Evolutionary conservation across 2,329 filamentous ascomycete genomes (phyloP).

Genomic region (Nothophaeocryptopus gaeumannii): DNA sequence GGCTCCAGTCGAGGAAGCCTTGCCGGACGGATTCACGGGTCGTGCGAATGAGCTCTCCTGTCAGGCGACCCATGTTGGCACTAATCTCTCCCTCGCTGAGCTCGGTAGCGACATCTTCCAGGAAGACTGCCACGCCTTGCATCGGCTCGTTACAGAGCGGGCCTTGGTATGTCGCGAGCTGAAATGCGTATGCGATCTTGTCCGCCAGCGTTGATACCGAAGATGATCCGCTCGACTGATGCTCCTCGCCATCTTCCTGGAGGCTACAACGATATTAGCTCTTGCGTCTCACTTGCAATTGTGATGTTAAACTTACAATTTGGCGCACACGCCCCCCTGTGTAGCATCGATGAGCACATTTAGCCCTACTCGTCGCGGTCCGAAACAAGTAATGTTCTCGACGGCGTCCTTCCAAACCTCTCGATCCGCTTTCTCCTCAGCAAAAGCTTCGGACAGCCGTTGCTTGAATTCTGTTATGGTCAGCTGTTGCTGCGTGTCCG

Average conservation of each 20-base stretch:
- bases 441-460: constrained; percentile 66
- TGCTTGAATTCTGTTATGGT: constrained; percentile 73
- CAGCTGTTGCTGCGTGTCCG: constrained; percentile 58
- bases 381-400: constrained; percentile 84
- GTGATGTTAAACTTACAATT: constrained; percentile 56
- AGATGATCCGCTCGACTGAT: constrained; percentile 21
- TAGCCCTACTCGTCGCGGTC: constrained; percentile 77
- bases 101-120: constrained; percentile 72
- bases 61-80: constrained; percentile 74
- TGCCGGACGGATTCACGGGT: constrained; percentile 78
- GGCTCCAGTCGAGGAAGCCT: constrained; percentile 93
- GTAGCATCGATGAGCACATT: constrained; percentile 89
- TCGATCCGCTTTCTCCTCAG: constrained; percentile 67
- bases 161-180: constrained; percentile 83
- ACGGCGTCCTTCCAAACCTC: constrained; percentile 76
- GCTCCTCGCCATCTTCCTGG: constrained; percentile 27
- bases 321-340: constrained; percentile 65
- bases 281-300: constrained; percentile 30
- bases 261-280: constrained; percentile 24
- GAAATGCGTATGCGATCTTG: constrained; percentile 91
- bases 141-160: constrained; percentile 90
- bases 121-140: constrained; percentile 85
- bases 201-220: constrained; percentile 61
- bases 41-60: constrained; percentile 88
- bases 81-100: constrained; percentile 55